Evolutionary conservation across 768 basidiomycete species (phyloP).

Genomic region (Rhodotorula taiwanensis): DNA sequence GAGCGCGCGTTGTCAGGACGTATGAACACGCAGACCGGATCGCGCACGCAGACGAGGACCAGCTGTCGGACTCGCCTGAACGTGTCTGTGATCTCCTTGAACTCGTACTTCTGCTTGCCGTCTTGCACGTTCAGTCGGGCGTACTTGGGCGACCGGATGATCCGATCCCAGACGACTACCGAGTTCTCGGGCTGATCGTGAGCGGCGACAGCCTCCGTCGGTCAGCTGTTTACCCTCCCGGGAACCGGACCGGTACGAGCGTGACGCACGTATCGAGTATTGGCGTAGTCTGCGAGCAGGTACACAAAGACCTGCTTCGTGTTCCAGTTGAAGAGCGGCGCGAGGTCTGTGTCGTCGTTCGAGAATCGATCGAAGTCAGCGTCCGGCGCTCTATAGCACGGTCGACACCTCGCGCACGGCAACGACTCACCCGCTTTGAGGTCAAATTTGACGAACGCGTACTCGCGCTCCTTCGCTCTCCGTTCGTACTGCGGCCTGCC

Average conservation of each 20-base stretch:
- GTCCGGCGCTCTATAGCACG: too few species aligned
- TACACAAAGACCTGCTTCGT: conserved; percentile 91
- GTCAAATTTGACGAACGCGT: conserved; percentile 74
- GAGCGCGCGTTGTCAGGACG: neutral
- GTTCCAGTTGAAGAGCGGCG: conserved; percentile 86
- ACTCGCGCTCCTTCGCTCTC: conserved; percentile 57
- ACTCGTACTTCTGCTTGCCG: conserved; percentile 70
- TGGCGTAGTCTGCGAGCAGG: conserved; percentile 74
- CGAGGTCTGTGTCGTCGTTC: conserved; percentile 55
- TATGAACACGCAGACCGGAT: too few species aligned
- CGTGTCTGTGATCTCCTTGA: conserved; percentile 63
- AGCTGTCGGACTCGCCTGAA: conserved; percentile 58
- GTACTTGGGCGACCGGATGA: conserved; percentile 71
- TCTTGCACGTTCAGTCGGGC: conserved; percentile 60
- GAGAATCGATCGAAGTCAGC: too few species aligned
- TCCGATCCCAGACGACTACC: conserved; percentile 87
- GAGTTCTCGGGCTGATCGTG: conserved; percentile 50
- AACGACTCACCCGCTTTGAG: conserved; percentile 62
- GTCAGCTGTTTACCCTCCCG: neutral
- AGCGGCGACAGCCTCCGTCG: too few species aligned
- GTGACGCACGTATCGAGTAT: conserved; percentile 60
- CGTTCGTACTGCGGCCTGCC: conserved; percentile 24
- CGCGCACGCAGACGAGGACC: conserved; percentile 3
- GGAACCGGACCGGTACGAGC: neutral
- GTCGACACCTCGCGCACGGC: neutral